phyloP scores from a whole-genome alignment of 2,329 filamentous ascomycete genomes.

The Xylaria sp. region DNA sequence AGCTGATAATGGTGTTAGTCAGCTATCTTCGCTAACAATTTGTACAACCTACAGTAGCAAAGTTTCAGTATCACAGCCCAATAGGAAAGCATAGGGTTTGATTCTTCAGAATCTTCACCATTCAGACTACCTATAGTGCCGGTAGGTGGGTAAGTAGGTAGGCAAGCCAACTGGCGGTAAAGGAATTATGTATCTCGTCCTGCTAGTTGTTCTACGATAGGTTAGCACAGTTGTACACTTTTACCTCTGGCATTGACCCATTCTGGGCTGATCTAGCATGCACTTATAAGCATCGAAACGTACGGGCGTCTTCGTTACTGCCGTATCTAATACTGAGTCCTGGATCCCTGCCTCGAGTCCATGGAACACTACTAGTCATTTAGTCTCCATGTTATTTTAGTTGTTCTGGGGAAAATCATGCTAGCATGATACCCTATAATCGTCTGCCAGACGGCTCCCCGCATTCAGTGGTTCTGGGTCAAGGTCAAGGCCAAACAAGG shows the following conservation, averaged over 20 bases:
- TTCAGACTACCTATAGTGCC: too few species aligned
- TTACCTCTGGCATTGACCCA: neutral
- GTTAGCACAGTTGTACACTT: neutral
- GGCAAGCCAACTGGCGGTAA: neutral
- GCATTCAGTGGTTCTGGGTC: neutral
- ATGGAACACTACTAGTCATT: neutral
- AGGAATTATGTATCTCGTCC: neutral
- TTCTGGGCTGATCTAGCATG: neutral
- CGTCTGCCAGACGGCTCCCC: slow-evolving; percentile 3
- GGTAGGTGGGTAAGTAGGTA: neutral
- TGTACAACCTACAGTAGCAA: neutral
- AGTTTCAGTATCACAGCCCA: neutral
- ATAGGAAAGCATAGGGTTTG: neutral
- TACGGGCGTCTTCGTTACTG: neutral
- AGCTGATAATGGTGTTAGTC: neutral
- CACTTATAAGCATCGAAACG: neutral
- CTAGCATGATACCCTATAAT: neutral
- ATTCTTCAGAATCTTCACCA: neutral
- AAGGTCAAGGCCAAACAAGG: neutral
- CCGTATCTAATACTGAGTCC: neutral
- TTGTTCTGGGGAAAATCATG: neutral
- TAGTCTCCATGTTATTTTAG: neutral
- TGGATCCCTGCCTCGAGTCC: neutral
- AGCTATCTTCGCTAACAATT: neutral
- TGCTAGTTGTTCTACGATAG: neutral